Evolutionary conservation across 306 rosid species (phyloP), one percentile per base, ranked within the genome.

Genomic region (Casuarina cunninghamiana): DNA sequence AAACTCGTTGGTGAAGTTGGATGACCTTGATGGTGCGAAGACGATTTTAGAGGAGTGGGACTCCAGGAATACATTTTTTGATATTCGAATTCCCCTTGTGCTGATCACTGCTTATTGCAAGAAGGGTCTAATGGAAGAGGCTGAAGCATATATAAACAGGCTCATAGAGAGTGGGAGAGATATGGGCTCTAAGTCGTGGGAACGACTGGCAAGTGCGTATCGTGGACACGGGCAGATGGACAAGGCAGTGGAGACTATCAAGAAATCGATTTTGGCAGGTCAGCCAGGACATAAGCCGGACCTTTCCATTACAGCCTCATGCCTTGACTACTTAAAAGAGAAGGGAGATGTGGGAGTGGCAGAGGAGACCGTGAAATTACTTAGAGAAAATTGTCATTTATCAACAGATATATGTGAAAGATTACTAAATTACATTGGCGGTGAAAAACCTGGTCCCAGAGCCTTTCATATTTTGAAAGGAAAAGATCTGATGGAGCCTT

Each of bases 11-110:
- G 54, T 86, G 84, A 90, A 85, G 87, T 78, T 93, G 53, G 87
- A 81, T 84, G 91, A 90, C 83, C 75, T 90, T 43, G 89, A 85
- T 38, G 89, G 92, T 39, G 88, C 89, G 2, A 96, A 90, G 82
- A 84, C 69, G 79, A 79, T 93, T 63, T 68, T 86, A 79, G 83
- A 79, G 81, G 94, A 93, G 54, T 93, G 94, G 96, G 96, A 90
- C 82, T 87, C 88, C 16, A 62, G 3, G 10, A 11, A 48, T 49
- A 78, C 70, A 26, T 15, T 6, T 54, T 88, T 86, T 77, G 96
- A 90, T 78, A 9, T 4, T 48, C 84, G 86, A 75, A 77, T 93
- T 82, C 87, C 93, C 32, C 82, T 81, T 69, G 8, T 90, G 80
- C 61, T 90, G 86, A 82, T 89, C 79, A 71, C n/a, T 53, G 85